Evolutionary conservation across 192 early-diverging fungal genomes (phyloP), one percentile per base, ranked within the genome.

Genomic region (Cetraspora pellucida): DNA sequence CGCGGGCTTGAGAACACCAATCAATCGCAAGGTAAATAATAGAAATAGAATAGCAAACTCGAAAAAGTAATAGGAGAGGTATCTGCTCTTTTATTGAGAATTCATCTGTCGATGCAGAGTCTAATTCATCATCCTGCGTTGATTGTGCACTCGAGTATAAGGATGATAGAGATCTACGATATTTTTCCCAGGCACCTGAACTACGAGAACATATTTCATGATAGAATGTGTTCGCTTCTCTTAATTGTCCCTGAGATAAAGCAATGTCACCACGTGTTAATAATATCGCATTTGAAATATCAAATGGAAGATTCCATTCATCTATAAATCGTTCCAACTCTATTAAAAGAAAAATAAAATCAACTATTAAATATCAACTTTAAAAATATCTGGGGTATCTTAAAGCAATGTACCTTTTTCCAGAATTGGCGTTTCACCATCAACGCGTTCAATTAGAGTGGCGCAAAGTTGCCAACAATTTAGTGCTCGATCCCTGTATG

Each of bases 251-350:
- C n/a, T 30, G 2, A 14, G 37, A 31, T 5, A 58, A 17, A 31
- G 25, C 43, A 55, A 57, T n/a, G 16, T 73, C 52, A 21, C 28
- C 52, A n/a, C 72, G 52, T 4, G 72, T 73, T 23, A 73, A 45
- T 16, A 59, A 43, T n/a, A 73, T 44, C 17, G 72, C 28, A 19
- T 73, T 73, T 4, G 55, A 44, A 0, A 73, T n/a, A 7, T 73
- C 72, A 27, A 59, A 44, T 59, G 72, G 50, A 44, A 73, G 55
- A 37, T 73, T 43, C 72, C 72, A 73, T 23, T 31, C 27, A 44
- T 45, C 14, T 10, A 73, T 57, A 21, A 43, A 55, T 43, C 23
- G 17, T 13, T 44, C 30, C 14, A 73, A 30, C 11, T 73, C 72
- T 73, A 11, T 25, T 13, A 13, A 55, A 72, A 43, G 13, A 72